Evolutionary conservation across 345 rosid genomes (phyloP).

Genomic region (Schrenkiella parvula): DNA sequence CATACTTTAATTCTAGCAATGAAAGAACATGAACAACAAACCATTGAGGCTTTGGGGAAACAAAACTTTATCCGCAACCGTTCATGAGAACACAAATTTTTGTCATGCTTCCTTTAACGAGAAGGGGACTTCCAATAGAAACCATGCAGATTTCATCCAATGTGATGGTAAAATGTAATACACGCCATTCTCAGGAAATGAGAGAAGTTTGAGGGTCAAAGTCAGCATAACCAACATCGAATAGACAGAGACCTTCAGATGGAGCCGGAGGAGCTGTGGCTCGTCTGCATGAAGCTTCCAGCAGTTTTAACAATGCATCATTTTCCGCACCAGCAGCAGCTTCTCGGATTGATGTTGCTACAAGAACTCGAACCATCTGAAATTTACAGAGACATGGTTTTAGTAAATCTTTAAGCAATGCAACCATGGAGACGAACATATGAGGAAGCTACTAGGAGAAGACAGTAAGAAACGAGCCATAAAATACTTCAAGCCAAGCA

Average conservation of each 20-base stretch:
- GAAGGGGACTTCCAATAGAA: neutral
- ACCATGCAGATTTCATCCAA: neutral
- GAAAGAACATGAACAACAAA: neutral
- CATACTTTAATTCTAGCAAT: neutral
- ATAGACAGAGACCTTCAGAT: constrained; percentile 79
- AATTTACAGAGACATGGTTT: neutral
- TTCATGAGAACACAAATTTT: neutral
- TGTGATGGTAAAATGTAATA: neutral
- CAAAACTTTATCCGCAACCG: neutral
- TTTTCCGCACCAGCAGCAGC: constrained; percentile 89
- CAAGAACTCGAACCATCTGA: constrained; percentile 93
- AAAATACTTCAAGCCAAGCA: neutral
- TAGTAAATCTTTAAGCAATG: neutral
- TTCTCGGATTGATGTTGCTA: constrained; percentile 84
- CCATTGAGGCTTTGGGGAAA: neutral
- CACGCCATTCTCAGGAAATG: constrained; percentile 37
- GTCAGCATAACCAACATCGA: constrained; percentile 75
- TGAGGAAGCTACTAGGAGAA: neutral
- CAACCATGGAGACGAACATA: neutral
- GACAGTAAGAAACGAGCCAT: no score
- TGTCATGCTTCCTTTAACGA: neutral
- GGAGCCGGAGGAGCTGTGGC: constrained; percentile 98
- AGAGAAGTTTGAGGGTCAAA: constrained; percentile 55
- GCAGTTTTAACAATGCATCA: constrained; percentile 61
- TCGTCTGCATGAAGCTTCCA: constrained; percentile 82